Conservation (phyloP, 352 stramenopile genomes). For the Phytophthora ohioensis region DNA sequence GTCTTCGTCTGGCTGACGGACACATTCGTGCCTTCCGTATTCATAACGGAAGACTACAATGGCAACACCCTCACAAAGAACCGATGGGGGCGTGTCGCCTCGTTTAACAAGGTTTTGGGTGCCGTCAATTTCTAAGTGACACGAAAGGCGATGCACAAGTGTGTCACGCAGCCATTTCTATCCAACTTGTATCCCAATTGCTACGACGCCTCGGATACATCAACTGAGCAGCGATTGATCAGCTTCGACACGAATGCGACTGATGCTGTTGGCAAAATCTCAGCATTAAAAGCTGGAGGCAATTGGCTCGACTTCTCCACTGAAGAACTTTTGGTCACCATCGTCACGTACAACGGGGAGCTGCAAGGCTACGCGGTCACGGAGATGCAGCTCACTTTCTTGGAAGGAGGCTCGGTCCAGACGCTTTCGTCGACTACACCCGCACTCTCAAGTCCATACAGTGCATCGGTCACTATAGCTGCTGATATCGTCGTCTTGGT, state of each 20-base stretch:
- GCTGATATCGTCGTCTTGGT: slow-evolving; percentile 50
- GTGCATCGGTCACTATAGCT: slow-evolving; percentile 18
- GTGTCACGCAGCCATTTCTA: slow-evolving; percentile 43
- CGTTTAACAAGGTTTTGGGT: slow-evolving; percentile 34
- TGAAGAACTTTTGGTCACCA: slow-evolving; percentile 49
- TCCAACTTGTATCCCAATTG: slow-evolving; percentile 53
- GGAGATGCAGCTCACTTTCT: slow-evolving; percentile 45
- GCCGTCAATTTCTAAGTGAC: slow-evolving; percentile 46
- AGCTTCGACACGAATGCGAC: slow-evolving; percentile 56
- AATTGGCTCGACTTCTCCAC: slow-evolving; percentile 54
- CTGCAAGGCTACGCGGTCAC: slow-evolving; percentile 55
- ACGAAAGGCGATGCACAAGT: slow-evolving; percentile 27
- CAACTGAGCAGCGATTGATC: slow-evolving; percentile 41
- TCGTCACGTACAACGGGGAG: slow-evolving; percentile 69
- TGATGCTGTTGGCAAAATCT: slow-evolving; percentile 34
- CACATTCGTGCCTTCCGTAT: slow-evolving; percentile 51
- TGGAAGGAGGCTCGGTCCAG: slow-evolving; percentile 45
- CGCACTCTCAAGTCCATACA: slow-evolving; percentile 48
- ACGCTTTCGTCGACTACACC: slow-evolving; percentile 44
- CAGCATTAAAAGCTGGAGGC: slow-evolving; percentile 35
- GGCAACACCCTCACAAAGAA: slow-evolving; percentile 40
- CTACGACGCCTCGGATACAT: slow-evolving; percentile 44
- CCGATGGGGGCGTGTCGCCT: slow-evolving; percentile 27
- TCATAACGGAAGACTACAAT: slow-evolving; percentile 66
- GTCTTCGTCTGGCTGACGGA: slow-evolving; percentile 56